Conservation (phyloP, 2,329 filamentous ascomycete genomes). For the Penicillium sp. region DNA sequence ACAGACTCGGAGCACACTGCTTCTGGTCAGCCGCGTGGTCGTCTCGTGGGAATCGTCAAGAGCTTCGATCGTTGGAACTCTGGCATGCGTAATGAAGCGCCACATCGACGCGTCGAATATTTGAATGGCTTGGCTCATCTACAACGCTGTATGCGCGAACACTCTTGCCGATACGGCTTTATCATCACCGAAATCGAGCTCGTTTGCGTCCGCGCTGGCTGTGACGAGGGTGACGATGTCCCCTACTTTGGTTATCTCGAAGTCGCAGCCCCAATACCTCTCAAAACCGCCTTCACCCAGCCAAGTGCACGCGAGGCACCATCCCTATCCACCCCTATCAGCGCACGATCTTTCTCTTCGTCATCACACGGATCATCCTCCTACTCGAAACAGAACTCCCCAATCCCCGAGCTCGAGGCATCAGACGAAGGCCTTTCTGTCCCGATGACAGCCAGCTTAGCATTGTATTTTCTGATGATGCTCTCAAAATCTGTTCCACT, state of each 20-base stretch:
- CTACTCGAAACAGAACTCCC: constrained; percentile 21
- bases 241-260: constrained; percentile 91
- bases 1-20: constrained; percentile 50
- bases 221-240: constrained; percentile 55
- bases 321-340: constrained; percentile 32
- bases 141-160: constrained; percentile 89
- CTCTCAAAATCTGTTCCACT: constrained; percentile 61
- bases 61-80: constrained; percentile 94
- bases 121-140: constrained; percentile 81
- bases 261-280: constrained; percentile 58
- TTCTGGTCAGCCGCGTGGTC: constrained; percentile 54
- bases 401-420: constrained; percentile 7
- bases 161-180: constrained; percentile 90
- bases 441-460: constrained; percentile 57
- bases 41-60: constrained; percentile 82
- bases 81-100: constrained; percentile 81
- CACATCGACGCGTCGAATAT: constrained; percentile 84
- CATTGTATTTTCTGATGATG: constrained; percentile 65
- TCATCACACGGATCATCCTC: constrained; percentile 18
- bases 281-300: constrained; percentile 42
- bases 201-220: constrained; percentile 79
- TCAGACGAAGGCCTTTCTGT: constrained; percentile 16
- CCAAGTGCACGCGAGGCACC: constrained; percentile 14
- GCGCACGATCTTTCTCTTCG: constrained; percentile 27
- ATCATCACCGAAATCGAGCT: constrained; percentile 96